Base-by-base conservation (phyloP, 148 eudicot genomes). In the Arctostaphylos glauca region DNA sequence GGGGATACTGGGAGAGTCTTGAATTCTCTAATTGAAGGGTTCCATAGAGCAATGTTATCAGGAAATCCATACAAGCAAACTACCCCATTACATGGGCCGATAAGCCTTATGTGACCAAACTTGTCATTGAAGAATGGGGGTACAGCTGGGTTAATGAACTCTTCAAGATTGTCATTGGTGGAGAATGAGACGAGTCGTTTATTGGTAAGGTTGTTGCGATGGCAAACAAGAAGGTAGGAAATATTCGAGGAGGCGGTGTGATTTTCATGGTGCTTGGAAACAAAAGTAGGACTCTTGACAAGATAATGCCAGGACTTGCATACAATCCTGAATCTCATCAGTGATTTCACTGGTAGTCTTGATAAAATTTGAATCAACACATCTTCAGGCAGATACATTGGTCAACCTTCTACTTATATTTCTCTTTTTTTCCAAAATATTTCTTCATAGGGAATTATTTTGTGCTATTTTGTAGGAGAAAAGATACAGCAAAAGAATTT, bases 221-320 rank as follows among this genome's bases (percentile, higher is more conserved):
- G 70, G 56, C 77, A 68, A 43, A 85, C 81, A 50, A 87, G 89
- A n/a, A 87, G 86, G 41, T 64, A 53, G 23, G 68, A 55, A 48
- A 73, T 80, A 44, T 72, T 74, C 55, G 49, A 54, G 21, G 76
- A 44, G 50, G 5, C 14, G 79, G 68, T 84, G 68, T 74, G 73
- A 46, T 81, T 48, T 5, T 84, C 19, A 31, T 82, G 77, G 77
- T 87, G 85, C 52, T 70, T 82, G 16, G 81, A 79, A 25, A 84
- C 46, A 49, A 86, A 87, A 41, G 19, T 47, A 9, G 74, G 53
- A 53, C 76, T 82, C 4, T 81, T 74, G 76, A 84, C 58, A 14
- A 82, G 58, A 66, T 81, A 59, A 50, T 70, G 14, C 85, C 87
- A 87, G 76, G 87, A 84, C 82, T 84, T 87, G 89, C 85, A 84